Percentiles rank a stretch among this genome's conserved stretches.
phyloP scores from a whole-genome alignment of 176 grass and related monocot genomes.

The Musa schizocarpa region DNA sequence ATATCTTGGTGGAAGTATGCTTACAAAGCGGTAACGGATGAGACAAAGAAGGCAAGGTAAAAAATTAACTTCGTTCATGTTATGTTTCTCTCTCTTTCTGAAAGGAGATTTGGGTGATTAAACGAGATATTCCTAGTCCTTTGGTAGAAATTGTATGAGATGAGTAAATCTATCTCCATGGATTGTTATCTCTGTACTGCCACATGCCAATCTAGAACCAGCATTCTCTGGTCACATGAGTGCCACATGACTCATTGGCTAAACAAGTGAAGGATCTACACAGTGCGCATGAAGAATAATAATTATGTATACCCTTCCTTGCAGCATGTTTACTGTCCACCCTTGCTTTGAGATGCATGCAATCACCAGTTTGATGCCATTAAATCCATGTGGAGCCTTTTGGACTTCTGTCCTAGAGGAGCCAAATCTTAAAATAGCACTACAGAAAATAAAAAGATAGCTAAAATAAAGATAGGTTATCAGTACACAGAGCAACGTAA shows the following conservation, averaged over 20 bases:
- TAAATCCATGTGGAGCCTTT: not conserved
- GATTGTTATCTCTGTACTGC: not conserved
- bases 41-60: conserved; percentile 89
- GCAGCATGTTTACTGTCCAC: not conserved
- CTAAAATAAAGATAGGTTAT: not conserved
- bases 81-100: conserved; percentile 16
- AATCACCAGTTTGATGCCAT: not conserved
- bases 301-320: no score
- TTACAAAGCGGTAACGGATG: conserved; percentile 65
- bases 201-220: no score
- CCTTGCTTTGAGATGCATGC: not conserved
- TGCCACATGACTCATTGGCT: no score
- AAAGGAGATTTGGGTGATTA: not conserved
- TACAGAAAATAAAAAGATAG: not conserved
- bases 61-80: conserved; percentile 4
- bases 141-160: not conserved
- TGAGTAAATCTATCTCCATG: not conserved
- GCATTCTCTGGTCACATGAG: no score
- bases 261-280: no score
- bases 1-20: conserved; percentile 89
- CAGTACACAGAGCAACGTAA: no score
- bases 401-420: not conserved
- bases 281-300: no score
- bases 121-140: not conserved
- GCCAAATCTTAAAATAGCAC: not conserved